Conservation (phyloP, 805 yeast genomes). For the Pachysolen tannophilus region DNA sequence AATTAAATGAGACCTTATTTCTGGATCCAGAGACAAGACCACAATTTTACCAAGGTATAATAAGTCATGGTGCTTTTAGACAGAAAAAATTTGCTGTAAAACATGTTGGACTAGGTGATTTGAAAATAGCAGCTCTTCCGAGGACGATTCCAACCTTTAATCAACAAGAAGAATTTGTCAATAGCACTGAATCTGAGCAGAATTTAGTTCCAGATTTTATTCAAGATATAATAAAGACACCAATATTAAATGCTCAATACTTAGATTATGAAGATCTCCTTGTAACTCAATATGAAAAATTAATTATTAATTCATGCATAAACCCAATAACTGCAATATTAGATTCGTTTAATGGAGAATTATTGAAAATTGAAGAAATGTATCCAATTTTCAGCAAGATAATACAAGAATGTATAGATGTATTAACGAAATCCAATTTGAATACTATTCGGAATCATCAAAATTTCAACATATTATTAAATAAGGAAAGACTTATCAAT, state of each 20-base stretch:
- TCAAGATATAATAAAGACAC: slow-evolving; percentile 17
- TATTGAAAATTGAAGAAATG: slow-evolving; percentile 33
- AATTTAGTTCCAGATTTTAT: slow-evolving; percentile 14
- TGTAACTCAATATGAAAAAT: slow-evolving; percentile 61
- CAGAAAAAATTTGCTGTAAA: slow-evolving; percentile 32
- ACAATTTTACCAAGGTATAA: slow-evolving; percentile 61
- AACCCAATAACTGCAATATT: slow-evolving; percentile 77
- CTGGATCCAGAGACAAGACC: slow-evolving; percentile 35
- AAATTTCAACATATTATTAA: slow-evolving; percentile 12
- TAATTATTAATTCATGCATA: slow-evolving; percentile 73
- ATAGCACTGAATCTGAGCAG: neutral
- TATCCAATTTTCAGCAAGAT: slow-evolving; percentile 30
- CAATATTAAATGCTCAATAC: slow-evolving; percentile 21
- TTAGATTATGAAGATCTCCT: slow-evolving; percentile 35
- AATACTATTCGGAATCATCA: slow-evolving; percentile 8
- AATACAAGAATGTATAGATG: slow-evolving; percentile 36
- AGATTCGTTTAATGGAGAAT: slow-evolving; percentile 72
- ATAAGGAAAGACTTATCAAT: slow-evolving; percentile 24
- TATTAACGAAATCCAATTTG: slow-evolving; percentile 26
- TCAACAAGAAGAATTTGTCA: neutral
- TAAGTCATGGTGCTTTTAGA: slow-evolving; percentile 79
- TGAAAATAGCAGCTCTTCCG: slow-evolving; percentile 55
- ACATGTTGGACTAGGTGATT: slow-evolving; percentile 69
- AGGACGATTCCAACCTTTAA: slow-evolving; percentile 1
- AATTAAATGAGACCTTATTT: slow-evolving; percentile 33